Percentiles rank a stretch among this genome's conserved stretches.
phyloP scores from a whole-genome alignment of 2,329 filamentous ascomycete genomes.

The Coniochaeta sp. region DNA sequence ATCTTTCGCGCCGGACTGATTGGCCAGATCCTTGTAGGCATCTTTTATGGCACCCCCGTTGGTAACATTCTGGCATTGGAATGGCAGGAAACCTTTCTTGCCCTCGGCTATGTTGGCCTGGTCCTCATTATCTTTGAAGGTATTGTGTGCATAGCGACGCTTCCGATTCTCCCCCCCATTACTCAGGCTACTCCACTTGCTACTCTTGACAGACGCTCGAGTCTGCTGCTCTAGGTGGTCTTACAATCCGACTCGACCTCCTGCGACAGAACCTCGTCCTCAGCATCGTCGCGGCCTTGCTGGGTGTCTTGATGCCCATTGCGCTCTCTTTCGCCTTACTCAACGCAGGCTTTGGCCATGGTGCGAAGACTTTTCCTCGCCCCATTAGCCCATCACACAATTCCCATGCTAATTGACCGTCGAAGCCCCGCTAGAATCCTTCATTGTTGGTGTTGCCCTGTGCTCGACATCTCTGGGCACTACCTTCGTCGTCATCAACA shows the following conservation, averaged over 20 bases:
- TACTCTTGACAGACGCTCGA: neutral
- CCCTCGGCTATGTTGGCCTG: constrained; percentile 38
- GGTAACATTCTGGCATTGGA: constrained; percentile 32
- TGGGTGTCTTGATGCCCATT: constrained; percentile 38
- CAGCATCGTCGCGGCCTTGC: constrained; percentile 30
- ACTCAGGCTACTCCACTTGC: neutral
- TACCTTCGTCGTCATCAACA: constrained; percentile 46
- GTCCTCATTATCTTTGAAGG: constrained; percentile 43
- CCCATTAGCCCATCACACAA: neutral
- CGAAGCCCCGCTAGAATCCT: constrained; percentile 42
- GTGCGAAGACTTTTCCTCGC: constrained; percentile 7
- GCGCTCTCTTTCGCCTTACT: constrained; percentile 34
- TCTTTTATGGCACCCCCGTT: constrained; percentile 36
- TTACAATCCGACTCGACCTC: constrained; percentile 36
- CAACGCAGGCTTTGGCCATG: constrained; percentile 33
- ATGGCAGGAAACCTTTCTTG: constrained; percentile 38
- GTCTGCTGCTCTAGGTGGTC: constrained; percentile 21
- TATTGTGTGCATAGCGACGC: neutral
- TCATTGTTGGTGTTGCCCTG: constrained; percentile 65
- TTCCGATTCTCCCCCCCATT: neutral
- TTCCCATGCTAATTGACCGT: neutral
- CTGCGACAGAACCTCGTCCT: constrained; percentile 35
- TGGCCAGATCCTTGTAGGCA: constrained; percentile 37
- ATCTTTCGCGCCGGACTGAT: constrained; percentile 36
- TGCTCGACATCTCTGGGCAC: constrained; percentile 71